Base-by-base conservation (phyloP, 2,329 filamentous ascomycete genomes). In the Corinectria fuckeliana region DNA sequence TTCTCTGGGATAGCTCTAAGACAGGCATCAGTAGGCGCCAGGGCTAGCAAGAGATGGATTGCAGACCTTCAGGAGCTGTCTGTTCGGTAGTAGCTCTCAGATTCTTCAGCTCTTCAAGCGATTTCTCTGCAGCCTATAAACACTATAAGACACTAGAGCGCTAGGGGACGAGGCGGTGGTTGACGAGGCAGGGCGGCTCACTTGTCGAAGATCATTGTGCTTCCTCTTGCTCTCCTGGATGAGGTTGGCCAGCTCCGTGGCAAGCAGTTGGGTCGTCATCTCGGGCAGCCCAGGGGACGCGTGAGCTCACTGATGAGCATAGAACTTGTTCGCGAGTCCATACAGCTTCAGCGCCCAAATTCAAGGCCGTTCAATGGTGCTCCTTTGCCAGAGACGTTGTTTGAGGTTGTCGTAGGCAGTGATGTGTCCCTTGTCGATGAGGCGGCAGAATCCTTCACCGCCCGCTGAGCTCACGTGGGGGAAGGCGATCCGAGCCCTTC, bases 151-250 rank as follows among this genome's bases (percentile, higher is more conserved):
- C 30, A 59, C 25, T 4, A 18, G 6, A 38, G n/a, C n/a, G n/a
- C n/a, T n/a, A n/a, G 14, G 20, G 5, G 25, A 26, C 20, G n/a
- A 42, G 14, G 28, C 13, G 3, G 36, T 30, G 42, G 13, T 49
- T 20, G 14, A 41, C 26, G 18, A 18, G 26, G 25, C 18, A 41
- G 38, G 38, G 32, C 20, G 57, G 76, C 84, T 70, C 78, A 90
- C 91, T 84, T 91, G 91, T 80, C 91, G 88, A 52, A 99, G 83
- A 71, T 98, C 95, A 68, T 90, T 87, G 76, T 97, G 90, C 78
- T 96, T 98, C 71, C 94, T 87, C 79, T 96, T 98, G 74, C 93
- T 95, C 81, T 99, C 95, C 77, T 96, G 92, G 71, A 97, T 90
- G 75, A 97, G 87, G 79, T 92, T 96, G 72, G 90, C 87, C 75